Evolutionary conservation across 176 grass and related monocot genomes (phyloP).

Genomic region (Elaeis guineensis): DNA sequence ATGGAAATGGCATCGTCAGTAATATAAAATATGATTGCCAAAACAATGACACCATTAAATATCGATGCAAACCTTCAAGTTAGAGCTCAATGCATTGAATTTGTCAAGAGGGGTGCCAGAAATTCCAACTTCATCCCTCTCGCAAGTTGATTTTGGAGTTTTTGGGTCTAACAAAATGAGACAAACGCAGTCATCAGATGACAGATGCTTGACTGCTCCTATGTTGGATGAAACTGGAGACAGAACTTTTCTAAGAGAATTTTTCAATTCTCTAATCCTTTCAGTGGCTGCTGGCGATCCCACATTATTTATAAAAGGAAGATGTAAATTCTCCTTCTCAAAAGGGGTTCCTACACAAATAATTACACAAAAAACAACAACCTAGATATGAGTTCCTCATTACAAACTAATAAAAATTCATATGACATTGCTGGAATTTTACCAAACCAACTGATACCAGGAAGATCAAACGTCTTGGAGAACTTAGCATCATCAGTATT

Average conservation of each 20-base stretch:
- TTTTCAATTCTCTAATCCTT: conserved; percentile 2
- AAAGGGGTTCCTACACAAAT: conserved; percentile 28
- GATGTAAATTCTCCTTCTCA: conserved; percentile 37
- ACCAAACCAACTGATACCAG: neutral
- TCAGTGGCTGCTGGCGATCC: neutral
- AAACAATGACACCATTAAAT: neutral
- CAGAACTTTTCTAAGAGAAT: conserved; percentile 53
- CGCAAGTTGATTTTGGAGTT: conserved; percentile 33
- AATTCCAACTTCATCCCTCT: conserved; percentile 20
- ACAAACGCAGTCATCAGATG: conserved; percentile 19
- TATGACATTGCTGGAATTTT: no score
- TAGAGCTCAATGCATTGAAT: conserved; percentile 51
- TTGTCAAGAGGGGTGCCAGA: conserved; percentile 58
- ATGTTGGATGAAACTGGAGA: conserved; percentile 68
- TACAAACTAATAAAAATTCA: no score
- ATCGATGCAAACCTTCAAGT: conserved; percentile 48
- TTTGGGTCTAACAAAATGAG: conserved; percentile 23
- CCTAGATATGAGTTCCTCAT: no score
- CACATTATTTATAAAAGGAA: neutral
- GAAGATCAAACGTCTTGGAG: neutral
- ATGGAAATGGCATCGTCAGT: conserved; percentile 4
- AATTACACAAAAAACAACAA: neutral
- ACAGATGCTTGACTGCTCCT: conserved; percentile 9
- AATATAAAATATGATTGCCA: neutral
- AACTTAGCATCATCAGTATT: neutral